Evolutionary conservation across 768 basidiomycete genomes (phyloP), one percentile per base, ranked within the genome.

Genomic region (Termitomyces sp.): DNA sequence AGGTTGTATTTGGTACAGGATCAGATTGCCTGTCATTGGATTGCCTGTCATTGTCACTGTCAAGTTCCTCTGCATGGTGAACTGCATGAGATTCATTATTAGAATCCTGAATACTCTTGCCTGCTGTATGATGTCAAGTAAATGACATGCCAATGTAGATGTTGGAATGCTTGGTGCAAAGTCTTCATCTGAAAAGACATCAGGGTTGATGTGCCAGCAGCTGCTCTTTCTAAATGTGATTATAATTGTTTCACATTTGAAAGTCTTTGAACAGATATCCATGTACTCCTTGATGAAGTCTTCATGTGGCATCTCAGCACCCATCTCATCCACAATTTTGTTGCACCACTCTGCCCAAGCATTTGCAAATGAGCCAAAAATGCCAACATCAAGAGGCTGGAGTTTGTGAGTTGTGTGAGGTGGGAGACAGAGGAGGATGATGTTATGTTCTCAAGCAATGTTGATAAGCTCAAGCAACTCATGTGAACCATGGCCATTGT

Each of bases 401-500:
- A 77, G 63, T 1, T 52, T 57, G 61, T 79, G 76, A 1, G 74
- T 78, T 0, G 74, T 77, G 57, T 78, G 76, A 5, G 74, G 63
- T 2, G 75, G 74, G 25, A 76, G 69, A 56, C 75, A 76, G 12
- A 78, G 43, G 32, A 58, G 32, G 12, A 54, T 34, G 31, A 47
- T 48, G 17, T 34, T 46, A 37, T 60, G 0, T 25, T 48, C 9
- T 5, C 20, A 10, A 34, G 75, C 78, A 31, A 72, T 52, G 11
- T 69, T 50, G 25, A 65, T 58, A 40, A 79, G 66, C 4, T 62
- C 34, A 1, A 60, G 36, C 0, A 67, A 71, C 37, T 60, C 59
- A 65, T 83, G 80, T 0, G 79, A 82, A 47, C 70, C 71, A 68
- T 83, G 81, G 0, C 80, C 77, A 70, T 83, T 75, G 20, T 70